Evolutionary conservation across 176 grass and related monocot genomes (phyloP).

Genomic region (Urochloa ruziziensis): DNA sequence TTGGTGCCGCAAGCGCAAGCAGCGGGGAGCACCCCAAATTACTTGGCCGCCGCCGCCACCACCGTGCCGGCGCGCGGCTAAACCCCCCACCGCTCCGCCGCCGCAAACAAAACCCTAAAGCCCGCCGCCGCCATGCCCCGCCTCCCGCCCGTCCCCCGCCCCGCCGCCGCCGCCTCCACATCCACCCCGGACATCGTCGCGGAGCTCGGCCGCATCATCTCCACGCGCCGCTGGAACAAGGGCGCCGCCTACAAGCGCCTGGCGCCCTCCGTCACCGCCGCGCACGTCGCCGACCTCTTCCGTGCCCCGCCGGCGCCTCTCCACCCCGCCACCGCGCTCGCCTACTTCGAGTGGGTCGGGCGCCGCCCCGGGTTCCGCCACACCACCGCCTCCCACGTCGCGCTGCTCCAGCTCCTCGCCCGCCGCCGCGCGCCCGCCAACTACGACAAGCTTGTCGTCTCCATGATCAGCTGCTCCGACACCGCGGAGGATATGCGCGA

Average conservation of each 20-base stretch:
- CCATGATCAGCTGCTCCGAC: constrained; percentile 64
- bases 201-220: constrained; percentile 52
- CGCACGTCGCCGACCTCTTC: constrained; percentile 59
- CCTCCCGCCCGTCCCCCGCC: constrained; percentile 21
- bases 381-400: constrained; percentile 59
- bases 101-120: constrained; percentile 41
- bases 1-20: neutral
- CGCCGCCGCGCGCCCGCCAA: constrained; percentile 28
- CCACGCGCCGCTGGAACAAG: constrained; percentile 57
- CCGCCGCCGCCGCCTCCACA: constrained; percentile 1
- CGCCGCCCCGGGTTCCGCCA: constrained; percentile 62
- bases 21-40: neutral
- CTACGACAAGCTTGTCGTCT: constrained; percentile 60
- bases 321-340: constrained; percentile 51
- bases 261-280: constrained; percentile 49
- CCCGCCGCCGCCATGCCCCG: constrained; percentile 39
- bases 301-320: constrained; percentile 1
- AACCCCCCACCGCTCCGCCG: neutral
- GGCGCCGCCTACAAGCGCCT: constrained; percentile 43
- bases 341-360: constrained; percentile 72
- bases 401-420: constrained; percentile 61
- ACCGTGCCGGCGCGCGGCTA: constrained; percentile 32
- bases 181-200: constrained; percentile 33
- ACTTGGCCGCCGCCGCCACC: neutral
- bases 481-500: constrained; percentile 37